A percentile compares a stretch with the other conserved stretches of the same genome.
Evolutionary conservation across 2,329 filamentous ascomycete genomes (phyloP).

Genomic region (Ophiostoma ips): DNA sequence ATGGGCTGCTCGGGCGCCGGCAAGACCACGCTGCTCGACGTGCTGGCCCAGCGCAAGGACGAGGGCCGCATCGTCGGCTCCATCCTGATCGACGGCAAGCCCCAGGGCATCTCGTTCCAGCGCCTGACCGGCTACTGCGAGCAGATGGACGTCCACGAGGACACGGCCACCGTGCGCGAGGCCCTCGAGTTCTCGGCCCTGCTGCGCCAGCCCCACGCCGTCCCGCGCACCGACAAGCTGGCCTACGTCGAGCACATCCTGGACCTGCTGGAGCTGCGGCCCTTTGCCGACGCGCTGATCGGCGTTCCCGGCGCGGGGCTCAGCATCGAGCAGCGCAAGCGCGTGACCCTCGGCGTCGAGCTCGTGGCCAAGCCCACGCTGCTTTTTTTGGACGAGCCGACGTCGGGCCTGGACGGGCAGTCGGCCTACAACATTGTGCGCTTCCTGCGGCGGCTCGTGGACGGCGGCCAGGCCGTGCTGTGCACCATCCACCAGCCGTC

Average conservation of each 20-base stretch:
- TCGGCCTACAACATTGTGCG: constrained; percentile 87
- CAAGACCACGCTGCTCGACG: constrained; percentile 81
- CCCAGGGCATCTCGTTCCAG: constrained; percentile 71
- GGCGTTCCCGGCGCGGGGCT: constrained; percentile 81
- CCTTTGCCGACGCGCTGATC: constrained; percentile 79
- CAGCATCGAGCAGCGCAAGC: constrained; percentile 56
- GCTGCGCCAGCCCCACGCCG: constrained; percentile 66
- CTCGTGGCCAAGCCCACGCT: constrained; percentile 82
- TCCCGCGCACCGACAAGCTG: constrained; percentile 65
- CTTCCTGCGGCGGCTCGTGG: constrained; percentile 76
- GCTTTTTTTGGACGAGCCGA: constrained; percentile 89
- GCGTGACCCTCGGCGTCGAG: constrained; percentile 68
- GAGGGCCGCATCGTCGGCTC: constrained; percentile 82
- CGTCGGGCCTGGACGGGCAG: constrained; percentile 83
- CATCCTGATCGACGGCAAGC: constrained; percentile 56
- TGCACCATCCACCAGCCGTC: constrained; percentile 97
- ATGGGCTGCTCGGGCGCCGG: constrained; percentile 89
- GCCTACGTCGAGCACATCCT: constrained; percentile 87
- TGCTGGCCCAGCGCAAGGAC: constrained; percentile 69
- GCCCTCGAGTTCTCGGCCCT: constrained; percentile 76
- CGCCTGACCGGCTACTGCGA: constrained; percentile 86
- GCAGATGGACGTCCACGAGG: constrained; percentile 79
- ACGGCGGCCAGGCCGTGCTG: constrained; percentile 79
- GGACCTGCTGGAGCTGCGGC: constrained; percentile 76
- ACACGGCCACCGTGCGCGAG: constrained; percentile 76